Evolutionary conservation across 306 rosid species (phyloP).

Genomic region (Vicia villosa): DNA sequence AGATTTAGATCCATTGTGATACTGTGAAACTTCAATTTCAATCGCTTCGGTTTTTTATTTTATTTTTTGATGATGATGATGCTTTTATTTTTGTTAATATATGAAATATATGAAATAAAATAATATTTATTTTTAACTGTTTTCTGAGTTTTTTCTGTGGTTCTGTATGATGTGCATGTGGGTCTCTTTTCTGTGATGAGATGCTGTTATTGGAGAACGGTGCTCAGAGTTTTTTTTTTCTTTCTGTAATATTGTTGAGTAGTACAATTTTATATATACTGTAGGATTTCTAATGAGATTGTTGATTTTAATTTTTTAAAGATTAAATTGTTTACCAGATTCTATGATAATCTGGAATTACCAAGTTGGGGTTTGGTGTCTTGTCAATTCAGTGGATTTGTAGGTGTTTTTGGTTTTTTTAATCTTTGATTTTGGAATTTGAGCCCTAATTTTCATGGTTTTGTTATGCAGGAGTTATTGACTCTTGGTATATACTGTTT

Average conservation of each 20-base stretch:
- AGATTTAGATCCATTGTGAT: slow-evolving; percentile 51
- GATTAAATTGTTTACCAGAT: slow-evolving; percentile 28
- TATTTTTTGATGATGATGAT: no score
- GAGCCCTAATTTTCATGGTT: slow-evolving; percentile 34
- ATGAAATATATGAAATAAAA: neutral
- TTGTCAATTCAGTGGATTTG: slow-evolving; percentile 35
- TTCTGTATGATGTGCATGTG: slow-evolving; percentile 43
- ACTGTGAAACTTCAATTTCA: slow-evolving; percentile 25
- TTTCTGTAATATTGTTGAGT: slow-evolving; percentile 21
- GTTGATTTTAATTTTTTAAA: neutral
- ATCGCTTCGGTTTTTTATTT: slow-evolving; percentile 18
- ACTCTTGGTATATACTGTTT: neutral
- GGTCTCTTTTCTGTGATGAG: slow-evolving; percentile 15
- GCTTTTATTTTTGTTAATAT: no score
- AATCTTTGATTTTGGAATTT: slow-evolving; percentile 30
- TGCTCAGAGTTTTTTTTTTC: no score
- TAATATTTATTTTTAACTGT: neutral
- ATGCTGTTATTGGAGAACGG: neutral
- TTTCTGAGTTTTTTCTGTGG: slow-evolving; percentile 1
- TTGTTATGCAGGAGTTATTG: neutral
- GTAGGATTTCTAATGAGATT: slow-evolving; percentile 12
- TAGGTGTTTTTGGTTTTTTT: neutral
- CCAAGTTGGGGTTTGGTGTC: slow-evolving; percentile 30
- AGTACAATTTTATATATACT: neutral
- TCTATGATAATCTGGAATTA: neutral